phyloP scores from a whole-genome alignment of 202 grass and related monocot species.

The Alloteropsis angusta region DNA sequence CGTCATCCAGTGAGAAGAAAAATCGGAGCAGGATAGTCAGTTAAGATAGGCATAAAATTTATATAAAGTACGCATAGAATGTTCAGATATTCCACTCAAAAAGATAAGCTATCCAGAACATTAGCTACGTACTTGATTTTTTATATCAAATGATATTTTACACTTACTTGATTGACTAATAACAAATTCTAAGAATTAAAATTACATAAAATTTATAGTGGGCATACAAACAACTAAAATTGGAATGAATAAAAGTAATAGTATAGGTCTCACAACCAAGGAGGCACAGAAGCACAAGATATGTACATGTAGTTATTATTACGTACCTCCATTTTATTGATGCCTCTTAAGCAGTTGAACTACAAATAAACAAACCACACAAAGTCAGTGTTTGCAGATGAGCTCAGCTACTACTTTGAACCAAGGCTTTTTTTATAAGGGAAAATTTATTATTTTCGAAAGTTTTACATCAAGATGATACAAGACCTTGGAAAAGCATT shows the following conservation, averaged over 20 bases:
- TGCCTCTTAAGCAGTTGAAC: slow-evolving; percentile 62
- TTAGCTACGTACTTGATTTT: neutral
- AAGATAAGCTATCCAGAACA: neutral
- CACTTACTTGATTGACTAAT: neutral
- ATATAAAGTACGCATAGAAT: neutral
- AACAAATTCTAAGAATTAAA: neutral
- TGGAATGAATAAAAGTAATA: neutral
- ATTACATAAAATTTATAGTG: neutral
- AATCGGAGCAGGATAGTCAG: neutral
- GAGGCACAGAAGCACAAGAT: neutral
- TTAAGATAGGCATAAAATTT: neutral
- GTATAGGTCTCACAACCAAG: neutral
- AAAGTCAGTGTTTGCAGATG: neutral
- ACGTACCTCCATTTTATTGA: slow-evolving; percentile 65
- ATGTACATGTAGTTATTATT: neutral
- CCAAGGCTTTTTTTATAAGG: too few relatives aligned
- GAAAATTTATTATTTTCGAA: too few relatives aligned
- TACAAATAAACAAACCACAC: slow-evolving; percentile 41
- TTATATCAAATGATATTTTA: neutral
- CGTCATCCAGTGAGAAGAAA: neutral
- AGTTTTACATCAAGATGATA: too few relatives aligned
- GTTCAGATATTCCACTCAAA: neutral
- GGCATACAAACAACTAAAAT: neutral
- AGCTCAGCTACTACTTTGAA: neutral
- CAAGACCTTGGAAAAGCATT: too few relatives aligned